Evolutionary conservation across 345 rosid species (phyloP).

Genomic region (Ceriops tagal): DNA sequence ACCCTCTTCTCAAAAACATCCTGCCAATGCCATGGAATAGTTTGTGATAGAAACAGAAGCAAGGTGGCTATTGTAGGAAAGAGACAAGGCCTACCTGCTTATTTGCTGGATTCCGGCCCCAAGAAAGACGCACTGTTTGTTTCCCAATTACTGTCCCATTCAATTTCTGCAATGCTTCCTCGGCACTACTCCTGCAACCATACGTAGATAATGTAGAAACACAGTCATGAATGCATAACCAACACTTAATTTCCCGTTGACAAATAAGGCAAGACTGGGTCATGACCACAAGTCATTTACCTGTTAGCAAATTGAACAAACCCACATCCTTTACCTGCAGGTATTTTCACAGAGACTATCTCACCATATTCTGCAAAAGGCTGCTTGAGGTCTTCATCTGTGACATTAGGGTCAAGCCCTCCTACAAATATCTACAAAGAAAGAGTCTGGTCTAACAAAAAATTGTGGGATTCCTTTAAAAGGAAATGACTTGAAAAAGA

Average conservation of each 20-base stretch:
- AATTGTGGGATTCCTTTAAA: constrained; percentile 10
- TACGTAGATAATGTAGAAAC: neutral
- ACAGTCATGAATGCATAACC: constrained; percentile 6
- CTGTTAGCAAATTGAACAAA: constrained; percentile 88
- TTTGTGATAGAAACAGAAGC: neutral
- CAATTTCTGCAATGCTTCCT: constrained; percentile 83
- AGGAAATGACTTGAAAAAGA: constrained; percentile 14
- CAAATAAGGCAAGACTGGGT: constrained; percentile 5
- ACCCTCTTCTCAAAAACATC: too few species aligned
- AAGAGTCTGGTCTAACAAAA: constrained; percentile 21
- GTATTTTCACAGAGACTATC: constrained; percentile 87
- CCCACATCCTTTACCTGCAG: constrained; percentile 86
- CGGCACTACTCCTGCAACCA: constrained; percentile 61
- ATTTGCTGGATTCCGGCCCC: constrained; percentile 81
- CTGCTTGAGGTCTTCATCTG: constrained; percentile 80
- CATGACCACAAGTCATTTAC: constrained; percentile 29
- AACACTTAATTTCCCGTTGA: neutral
- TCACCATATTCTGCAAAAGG: constrained; percentile 82
- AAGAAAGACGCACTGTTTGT: constrained; percentile 74
- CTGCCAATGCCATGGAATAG: neutral
- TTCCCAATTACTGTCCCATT: constrained; percentile 60
- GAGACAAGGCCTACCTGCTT: constrained; percentile 51
- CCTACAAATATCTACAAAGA: constrained; percentile 87
- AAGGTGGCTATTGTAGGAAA: neutral
- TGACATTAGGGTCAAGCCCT: constrained; percentile 84